These are phyloP conservation scores for Cicer cuneatum DNA, from an alignment of 306 rosid species.

Conservation along the genomic window DNA sequence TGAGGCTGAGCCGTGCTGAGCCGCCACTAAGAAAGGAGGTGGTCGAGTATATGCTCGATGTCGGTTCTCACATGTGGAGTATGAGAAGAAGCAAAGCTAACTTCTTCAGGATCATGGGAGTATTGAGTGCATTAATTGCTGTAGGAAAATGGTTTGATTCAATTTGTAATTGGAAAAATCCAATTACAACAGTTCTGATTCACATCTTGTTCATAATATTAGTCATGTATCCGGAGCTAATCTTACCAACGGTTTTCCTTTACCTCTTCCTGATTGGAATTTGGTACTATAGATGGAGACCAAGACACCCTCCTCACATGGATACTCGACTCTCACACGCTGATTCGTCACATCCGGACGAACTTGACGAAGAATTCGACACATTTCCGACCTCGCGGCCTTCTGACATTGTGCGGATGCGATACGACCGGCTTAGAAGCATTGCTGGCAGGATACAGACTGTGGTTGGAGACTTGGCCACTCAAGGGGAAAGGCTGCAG, in stretches of 20 bases:
- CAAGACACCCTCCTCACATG: slow-evolving; percentile 99
- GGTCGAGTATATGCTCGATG: slow-evolving; percentile 96
- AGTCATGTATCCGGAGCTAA: slow-evolving; percentile 96
- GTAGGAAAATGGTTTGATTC: slow-evolving; percentile 98
- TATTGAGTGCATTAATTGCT: slow-evolving; percentile 82
- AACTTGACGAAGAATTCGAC: slow-evolving; percentile 91
- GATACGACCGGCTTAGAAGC: slow-evolving; percentile 91
- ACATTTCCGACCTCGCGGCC: slow-evolving; percentile 84
- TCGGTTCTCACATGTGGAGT: slow-evolving; percentile 97
- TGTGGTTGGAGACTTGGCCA: slow-evolving; percentile 94
- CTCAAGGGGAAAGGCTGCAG: slow-evolving; percentile 97
- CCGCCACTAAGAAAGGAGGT: slow-evolving; percentile 92
- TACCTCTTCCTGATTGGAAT: slow-evolving; percentile 96
- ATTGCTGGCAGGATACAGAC: slow-evolving; percentile 96
- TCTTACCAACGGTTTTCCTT: slow-evolving; percentile 89
- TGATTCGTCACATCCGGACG: slow-evolving; percentile 86
- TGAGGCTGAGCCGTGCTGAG: slow-evolving; percentile 89
- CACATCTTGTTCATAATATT: slow-evolving; percentile 83
- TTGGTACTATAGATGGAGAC: slow-evolving; percentile 97
- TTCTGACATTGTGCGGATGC: slow-evolving; percentile 81
- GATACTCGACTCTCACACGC: slow-evolving; percentile 97
- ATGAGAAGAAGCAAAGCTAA: slow-evolving; percentile 98
- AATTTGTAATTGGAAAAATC: slow-evolving; percentile 93
- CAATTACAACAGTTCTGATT: slow-evolving; percentile 88
- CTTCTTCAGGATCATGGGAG: slow-evolving; percentile 90